Evolutionary conservation across 805 yeast genomes (phyloP).

Genomic region (Metschnikowia rubicola): DNA sequence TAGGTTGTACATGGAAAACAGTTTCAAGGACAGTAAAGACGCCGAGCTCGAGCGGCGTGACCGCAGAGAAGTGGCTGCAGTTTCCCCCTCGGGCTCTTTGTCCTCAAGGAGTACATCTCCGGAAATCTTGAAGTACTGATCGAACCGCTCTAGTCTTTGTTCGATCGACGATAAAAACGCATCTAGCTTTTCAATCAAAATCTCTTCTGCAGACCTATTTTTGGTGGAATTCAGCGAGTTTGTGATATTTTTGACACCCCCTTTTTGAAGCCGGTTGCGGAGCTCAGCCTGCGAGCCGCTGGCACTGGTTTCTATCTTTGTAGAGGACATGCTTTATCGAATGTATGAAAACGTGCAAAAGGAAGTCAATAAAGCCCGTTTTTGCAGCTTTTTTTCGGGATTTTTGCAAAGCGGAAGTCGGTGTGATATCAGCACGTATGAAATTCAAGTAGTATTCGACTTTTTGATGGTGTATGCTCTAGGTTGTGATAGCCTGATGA

Average conservation of each 20-base stretch:
- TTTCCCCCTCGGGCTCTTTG: conserved; percentile 2
- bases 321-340: not conserved
- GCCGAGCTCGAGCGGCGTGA: conserved; percentile 27
- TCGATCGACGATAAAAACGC: conserved; percentile 42
- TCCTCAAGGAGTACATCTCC: conserved; percentile 11
- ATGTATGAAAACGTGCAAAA: no score
- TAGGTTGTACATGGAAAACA: conserved; percentile 31
- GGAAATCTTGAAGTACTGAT: conserved; percentile 34
- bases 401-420: no score
- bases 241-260: not conserved
- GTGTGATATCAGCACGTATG: no score
- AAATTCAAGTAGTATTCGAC: no score
- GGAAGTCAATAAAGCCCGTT: no score
- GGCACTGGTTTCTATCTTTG: not conserved
- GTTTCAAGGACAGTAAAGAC: conserved; percentile 26
- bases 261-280: conserved; percentile 10
- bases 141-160: conserved; percentile 37
- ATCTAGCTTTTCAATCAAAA: conserved; percentile 39
- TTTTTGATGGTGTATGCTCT: no score
- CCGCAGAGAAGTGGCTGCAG: not conserved
- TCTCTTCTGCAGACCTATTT: conserved; percentile 31
- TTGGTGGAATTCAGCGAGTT: no score
- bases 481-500: no score
- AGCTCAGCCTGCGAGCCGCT: conserved; percentile 7
- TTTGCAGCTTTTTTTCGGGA: no score